Conservation (phyloP, 2,329 filamentous ascomycete species). For the Malbranchea cinnamomea region DNA sequence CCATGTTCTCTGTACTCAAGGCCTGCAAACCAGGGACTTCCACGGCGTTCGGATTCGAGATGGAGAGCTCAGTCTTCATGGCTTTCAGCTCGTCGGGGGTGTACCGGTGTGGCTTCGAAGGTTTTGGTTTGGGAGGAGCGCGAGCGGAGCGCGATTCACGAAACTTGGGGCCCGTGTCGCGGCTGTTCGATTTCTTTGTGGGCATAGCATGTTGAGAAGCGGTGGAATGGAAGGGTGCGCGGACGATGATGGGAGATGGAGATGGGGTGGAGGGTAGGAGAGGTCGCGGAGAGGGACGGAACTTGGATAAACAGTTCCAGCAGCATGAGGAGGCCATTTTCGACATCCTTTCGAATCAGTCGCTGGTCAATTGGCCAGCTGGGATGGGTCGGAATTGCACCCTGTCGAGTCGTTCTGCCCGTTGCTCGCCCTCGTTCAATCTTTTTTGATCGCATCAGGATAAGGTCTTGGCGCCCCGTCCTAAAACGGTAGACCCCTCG, state of each 20-base stretch:
- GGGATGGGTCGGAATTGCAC: too few relatives aligned
- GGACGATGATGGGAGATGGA: conserved; percentile 31
- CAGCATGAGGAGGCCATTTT: conserved; percentile 43
- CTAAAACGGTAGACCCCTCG: too few relatives aligned
- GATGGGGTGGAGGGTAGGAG: conserved; percentile 23
- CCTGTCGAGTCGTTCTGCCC: too few relatives aligned
- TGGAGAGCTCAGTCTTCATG: conserved; percentile 71
- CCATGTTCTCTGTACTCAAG: conserved; percentile 41
- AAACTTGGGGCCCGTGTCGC: conserved; percentile 17
- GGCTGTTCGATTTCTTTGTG: conserved; percentile 32
- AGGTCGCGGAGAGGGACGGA: conserved; percentile 26
- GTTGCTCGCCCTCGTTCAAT: too few relatives aligned
- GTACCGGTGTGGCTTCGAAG: conserved; percentile 38
- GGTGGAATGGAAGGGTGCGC: conserved; percentile 34
- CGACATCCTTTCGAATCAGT: too few relatives aligned
- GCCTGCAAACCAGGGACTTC: conserved; percentile 54
- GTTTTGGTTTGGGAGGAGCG: conserved; percentile 30
- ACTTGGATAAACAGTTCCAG: conserved; percentile 43
- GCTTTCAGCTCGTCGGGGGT: conserved; percentile 71
- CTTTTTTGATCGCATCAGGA: too few relatives aligned
- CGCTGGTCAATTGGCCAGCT: too few relatives aligned
- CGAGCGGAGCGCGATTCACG: conserved; percentile 26
- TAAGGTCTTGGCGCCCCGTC: too few relatives aligned
- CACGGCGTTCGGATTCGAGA: conserved; percentile 88
- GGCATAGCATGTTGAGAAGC: conserved; percentile 23